Evolutionary conservation across 208 protist species (phyloP), one percentile per base, ranked within the genome.

Genomic region (Wallacemonas collosoma): DNA sequence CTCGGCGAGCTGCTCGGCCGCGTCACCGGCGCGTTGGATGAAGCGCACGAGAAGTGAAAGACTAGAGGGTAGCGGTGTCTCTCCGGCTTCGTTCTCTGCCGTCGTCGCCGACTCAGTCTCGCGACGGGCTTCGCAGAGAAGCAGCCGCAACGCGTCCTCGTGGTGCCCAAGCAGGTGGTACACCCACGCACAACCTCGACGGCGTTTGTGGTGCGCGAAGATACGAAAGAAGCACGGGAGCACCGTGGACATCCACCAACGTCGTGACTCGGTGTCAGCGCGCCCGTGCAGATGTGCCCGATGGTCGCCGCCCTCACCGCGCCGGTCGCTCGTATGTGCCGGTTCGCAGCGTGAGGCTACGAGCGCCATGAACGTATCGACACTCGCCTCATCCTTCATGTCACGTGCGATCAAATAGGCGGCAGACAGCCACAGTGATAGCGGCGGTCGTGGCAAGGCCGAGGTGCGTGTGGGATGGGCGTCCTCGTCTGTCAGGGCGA

Each of bases 151-250:
- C 2, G 77, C 73, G 44, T 71, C 66, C 6, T 54, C 61, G 51
- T 72, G 41, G 69, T 71, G 72, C 38, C 77, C 80, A 45, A 88
- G 66, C 4, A 69, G 71, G 72, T 82, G 64, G 38, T 80, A 76
- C 73, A 80, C 68, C 76, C 76, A 81, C 39, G 43, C 76, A n/a
- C 76, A 81, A 35, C 76, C 76, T 0, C 55, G 71, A 56, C 60
- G 43, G 7, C 60, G 60, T 11, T 65, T 65, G 15, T 45, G 41
- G 17, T 51, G 63, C 3, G 60, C 60, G 40, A 65, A 65, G 60
- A 65, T 8, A 26, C 60, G 60, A n/a, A 65, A 65, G 40, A 65
- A n/a, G 7, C n/a, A 35, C n/a, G 60, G 43, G 11, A 65, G 60
- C 41, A 65, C 60, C 4, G 26, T 35, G 11, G 60, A 41, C 4